Percentiles rank a stretch among this genome's conserved stretches.
Conservation (phyloP, 345 rosid species). For the Arabis alpina region DNA sequence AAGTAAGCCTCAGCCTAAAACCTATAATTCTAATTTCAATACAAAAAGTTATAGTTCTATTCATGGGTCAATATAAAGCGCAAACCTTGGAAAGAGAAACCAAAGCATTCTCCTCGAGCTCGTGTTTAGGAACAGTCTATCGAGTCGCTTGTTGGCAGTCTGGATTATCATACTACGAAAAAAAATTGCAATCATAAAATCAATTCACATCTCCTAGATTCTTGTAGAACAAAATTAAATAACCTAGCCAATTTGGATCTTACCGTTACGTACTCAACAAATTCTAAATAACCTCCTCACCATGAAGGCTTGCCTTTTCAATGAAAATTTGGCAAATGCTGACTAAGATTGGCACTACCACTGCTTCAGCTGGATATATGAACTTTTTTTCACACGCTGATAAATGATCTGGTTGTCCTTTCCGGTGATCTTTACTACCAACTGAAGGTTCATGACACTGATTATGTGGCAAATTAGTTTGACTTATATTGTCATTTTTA, state of each 20-base stretch:
- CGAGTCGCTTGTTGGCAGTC: no score
- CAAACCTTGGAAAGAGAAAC: no score
- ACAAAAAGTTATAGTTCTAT: no score
- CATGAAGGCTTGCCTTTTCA: constrained; percentile 67
- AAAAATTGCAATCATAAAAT: no score
- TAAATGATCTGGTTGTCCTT: constrained; percentile 50
- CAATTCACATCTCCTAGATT: no score
- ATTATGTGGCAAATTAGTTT: constrained; percentile 55
- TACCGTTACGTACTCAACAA: constrained; percentile 20
- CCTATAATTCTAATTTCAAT: no score
- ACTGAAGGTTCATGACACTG: constrained; percentile 63
- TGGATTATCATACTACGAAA: no score
- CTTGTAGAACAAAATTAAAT: no score
- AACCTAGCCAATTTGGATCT: constrained; percentile 22
- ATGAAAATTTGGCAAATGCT: constrained; percentile 79
- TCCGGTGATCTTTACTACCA: constrained; percentile 62
- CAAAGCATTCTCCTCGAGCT: no score
- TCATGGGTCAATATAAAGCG: no score
- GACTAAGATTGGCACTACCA: constrained; percentile 86
- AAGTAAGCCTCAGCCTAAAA: no score
- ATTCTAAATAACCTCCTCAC: constrained; percentile 32
- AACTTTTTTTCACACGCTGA: constrained; percentile 64
- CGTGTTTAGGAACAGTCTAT: no score
- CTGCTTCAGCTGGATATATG: constrained; percentile 88
- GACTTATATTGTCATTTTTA: constrained; percentile 52